These are phyloP conservation scores for Septoria linicola DNA, from an alignment of 2,329 filamentous ascomycete genomes.

Conservation along the genomic window DNA sequence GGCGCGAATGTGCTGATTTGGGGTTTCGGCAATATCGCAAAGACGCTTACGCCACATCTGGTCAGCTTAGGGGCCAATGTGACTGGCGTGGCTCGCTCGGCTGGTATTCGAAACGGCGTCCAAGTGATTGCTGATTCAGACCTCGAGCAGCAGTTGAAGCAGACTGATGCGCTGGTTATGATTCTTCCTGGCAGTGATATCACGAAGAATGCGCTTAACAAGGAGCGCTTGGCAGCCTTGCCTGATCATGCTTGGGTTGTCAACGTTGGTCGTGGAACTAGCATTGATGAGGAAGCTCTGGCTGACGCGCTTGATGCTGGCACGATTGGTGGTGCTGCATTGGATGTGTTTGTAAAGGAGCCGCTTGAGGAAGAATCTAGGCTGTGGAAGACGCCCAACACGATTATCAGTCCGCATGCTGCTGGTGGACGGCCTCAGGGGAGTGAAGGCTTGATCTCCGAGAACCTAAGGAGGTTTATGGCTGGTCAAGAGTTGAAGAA, in stretches of 20 bases:
- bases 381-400: constrained; percentile 55
- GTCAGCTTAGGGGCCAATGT: constrained; percentile 58
- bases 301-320: constrained; percentile 47
- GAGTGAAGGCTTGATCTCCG: constrained; percentile 58
- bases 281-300: constrained; percentile 55
- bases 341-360: constrained; percentile 53
- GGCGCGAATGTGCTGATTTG: constrained; percentile 60
- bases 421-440: constrained; percentile 62
- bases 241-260: constrained; percentile 65
- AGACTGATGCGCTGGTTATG: constrained; percentile 67
- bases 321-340: constrained; percentile 51
- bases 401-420: constrained; percentile 57
- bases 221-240: constrained; percentile 53
- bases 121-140: constrained; percentile 58
- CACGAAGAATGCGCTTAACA: constrained; percentile 58
- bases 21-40: constrained; percentile 68
- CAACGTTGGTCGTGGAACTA: constrained; percentile 67
- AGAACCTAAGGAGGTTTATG: constrained; percentile 60
- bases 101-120: constrained; percentile 59
- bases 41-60: constrained; percentile 57
- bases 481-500: constrained; percentile 62
- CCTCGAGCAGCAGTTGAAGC: constrained; percentile 53
- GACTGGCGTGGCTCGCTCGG: constrained; percentile 56
- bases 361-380: constrained; percentile 50
- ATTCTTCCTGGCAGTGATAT: constrained; percentile 60